Base-by-base conservation (phyloP, 2,329 filamentous ascomycete genomes). In the Fusarium pseudoanthophilum region DNA sequence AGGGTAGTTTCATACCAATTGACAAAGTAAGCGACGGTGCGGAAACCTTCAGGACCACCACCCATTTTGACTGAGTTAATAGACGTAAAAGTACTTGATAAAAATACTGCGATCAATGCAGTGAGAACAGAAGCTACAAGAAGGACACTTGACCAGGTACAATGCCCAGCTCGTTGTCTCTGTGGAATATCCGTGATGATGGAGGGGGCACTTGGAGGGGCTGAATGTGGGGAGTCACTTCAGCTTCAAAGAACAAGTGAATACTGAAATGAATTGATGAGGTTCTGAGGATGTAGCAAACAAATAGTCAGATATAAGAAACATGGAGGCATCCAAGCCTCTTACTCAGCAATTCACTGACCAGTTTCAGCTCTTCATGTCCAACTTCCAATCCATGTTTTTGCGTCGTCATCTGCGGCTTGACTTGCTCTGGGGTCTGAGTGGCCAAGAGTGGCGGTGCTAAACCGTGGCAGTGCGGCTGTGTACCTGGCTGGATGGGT, bases 11-110 rank as follows among this genome's bases (percentile, higher is more conserved):
- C 73, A 56, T 77, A 83, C 89, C 92, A 93, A 82, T 93, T 93
- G 68, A 92, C 90, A 78, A 90, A 94, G 83, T 94, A 94, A 40
- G 89, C 92, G 28, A 95, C 91, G 4, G 91, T 86, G 71, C 90
- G 88, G 82, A 89, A 92, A 71, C 88, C 88, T 66, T 82, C 73
- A 45, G 82, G 81, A 80, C 84, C 83, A 76, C 84, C 84, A 69
- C 83, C 83, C 85, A 86, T 87, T 55, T 59, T 75, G 76, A 46
- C 39, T 40, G 39, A 21, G 60, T 55, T 56, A 28, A 48, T 48
- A 36, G 48, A 26, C 5, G 39, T 40, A 28, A 32, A 39, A 28
- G 24, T 62, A 32, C 42, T 60, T 70, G 67, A 64, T 46, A 77
- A 11, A 21, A 73, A 40, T 42, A 74, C 39, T 52, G 71, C 63